A percentile compares a stretch with the other conserved stretches of the same genome.
Evolutionary conservation across 2,329 filamentous ascomycete genomes (phyloP).

Genomic region (Trichoderma gracile): DNA sequence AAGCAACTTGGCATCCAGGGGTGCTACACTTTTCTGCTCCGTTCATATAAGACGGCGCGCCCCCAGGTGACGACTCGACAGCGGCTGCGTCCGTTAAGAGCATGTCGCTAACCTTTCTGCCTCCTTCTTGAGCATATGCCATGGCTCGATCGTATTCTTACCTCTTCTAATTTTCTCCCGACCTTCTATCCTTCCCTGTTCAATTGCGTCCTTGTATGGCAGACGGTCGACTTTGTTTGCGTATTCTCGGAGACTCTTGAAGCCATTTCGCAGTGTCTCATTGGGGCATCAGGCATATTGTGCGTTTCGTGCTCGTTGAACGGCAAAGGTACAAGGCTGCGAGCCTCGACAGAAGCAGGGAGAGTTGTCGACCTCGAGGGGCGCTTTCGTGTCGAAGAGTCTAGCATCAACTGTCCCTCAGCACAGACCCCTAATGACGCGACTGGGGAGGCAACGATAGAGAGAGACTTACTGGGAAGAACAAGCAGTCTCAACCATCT

Average conservation of each 20-base stretch:
- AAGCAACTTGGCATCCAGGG: not conserved
- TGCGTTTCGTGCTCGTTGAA: not conserved
- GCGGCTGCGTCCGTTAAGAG: not conserved
- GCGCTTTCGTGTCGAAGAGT: not conserved
- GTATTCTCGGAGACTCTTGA: not conserved
- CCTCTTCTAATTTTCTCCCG: not conserved
- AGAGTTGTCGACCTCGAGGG: not conserved
- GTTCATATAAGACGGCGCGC: not conserved
- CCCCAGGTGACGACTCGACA: not conserved
- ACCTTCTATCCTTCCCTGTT: not conserved
- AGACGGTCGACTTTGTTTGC: not conserved
- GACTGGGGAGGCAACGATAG: not conserved
- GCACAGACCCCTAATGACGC: not conserved
- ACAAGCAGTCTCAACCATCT: not conserved
- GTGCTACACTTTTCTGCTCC: not conserved
- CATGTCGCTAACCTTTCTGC: not conserved
- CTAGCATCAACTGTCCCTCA: not conserved
- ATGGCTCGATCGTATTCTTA: not conserved
- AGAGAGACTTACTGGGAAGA: not conserved
- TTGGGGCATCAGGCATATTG: not conserved
- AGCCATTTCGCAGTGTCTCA: not conserved
- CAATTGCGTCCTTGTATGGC: not conserved
- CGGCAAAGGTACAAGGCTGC: not conserved
- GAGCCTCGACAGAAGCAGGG: not conserved
- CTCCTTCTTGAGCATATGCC: not conserved